A percentile compares a stretch with the other conserved stretches of the same genome.
Evolutionary conservation across 306 rosid genomes (phyloP).

Genomic region (Morella rubra): DNA sequence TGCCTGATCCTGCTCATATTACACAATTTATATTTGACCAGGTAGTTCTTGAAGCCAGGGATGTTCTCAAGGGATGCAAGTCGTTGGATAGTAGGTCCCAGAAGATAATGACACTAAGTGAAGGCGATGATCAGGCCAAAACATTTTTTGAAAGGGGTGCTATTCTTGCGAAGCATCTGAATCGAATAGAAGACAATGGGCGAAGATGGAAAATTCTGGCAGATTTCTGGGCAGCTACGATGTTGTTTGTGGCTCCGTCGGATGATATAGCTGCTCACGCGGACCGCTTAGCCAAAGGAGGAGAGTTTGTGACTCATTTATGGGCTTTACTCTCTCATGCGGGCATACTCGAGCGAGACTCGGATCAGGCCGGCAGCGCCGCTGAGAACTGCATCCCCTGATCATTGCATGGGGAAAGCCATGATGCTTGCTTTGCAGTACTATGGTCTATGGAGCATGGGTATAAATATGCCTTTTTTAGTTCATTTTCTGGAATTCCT

Average conservation of each 20-base stretch:
- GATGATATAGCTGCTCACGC: background rate
- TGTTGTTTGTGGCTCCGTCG: background rate
- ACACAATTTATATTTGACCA: background rate
- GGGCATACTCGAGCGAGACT: no score
- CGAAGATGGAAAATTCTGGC: background rate
- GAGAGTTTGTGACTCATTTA: background rate
- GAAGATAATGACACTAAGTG: background rate
- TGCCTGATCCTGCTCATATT: background rate
- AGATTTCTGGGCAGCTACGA: background rate
- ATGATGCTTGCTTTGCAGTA: no score
- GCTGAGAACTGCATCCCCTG: no score
- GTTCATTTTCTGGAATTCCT: no score
- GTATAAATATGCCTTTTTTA: no score
- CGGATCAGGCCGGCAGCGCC: no score
- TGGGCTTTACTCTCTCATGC: slow-evolving; percentile 1
- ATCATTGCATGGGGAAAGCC: no score
- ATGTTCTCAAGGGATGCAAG: background rate
- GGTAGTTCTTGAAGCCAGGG: background rate
- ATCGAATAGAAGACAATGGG: background rate
- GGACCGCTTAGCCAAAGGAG: background rate
- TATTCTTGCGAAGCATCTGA: background rate
- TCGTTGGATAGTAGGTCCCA: background rate
- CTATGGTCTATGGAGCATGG: no score
- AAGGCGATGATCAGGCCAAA: background rate
- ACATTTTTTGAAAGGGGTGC: background rate